Evolutionary conservation across 257 asterid species (phyloP).

Genomic region (Petunia axillaris): DNA sequence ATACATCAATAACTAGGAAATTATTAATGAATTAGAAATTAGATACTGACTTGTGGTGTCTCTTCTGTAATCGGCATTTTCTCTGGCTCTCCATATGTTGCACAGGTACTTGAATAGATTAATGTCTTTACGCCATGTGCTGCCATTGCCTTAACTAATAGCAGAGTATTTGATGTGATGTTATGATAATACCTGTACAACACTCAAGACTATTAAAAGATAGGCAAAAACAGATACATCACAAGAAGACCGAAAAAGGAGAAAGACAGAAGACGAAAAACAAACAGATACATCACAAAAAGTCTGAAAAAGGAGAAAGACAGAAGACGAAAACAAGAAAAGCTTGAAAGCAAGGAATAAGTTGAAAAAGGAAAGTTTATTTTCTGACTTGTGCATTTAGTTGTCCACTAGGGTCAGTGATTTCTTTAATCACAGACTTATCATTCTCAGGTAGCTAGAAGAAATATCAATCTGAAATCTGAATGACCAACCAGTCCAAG

Average conservation of each 20-base stretch:
- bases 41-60: conserved; percentile 75
- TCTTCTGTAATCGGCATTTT: conserved; percentile 86
- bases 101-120: conserved; percentile 93
- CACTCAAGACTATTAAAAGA: neutral
- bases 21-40: neutral
- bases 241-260: neutral
- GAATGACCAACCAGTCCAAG: neutral
- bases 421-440: neutral
- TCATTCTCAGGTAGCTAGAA: neutral
- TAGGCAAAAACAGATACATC: neutral
- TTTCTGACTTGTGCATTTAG: neutral
- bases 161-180: conserved; percentile 83
- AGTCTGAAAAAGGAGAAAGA: no score
- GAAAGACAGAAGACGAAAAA: neutral
- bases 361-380: neutral
- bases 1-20: neutral
- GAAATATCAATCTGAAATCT: conserved; percentile 9
- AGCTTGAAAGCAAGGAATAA: neutral
- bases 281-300: no score
- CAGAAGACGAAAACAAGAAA: no score
- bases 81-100: conserved; percentile 95
- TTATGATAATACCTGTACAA: conserved; percentile 81
- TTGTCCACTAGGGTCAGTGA: neutral
- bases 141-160: conserved; percentile 84
- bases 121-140: conserved; percentile 62